These are phyloP conservation scores for Penicillium sp. DNA, from an alignment of 2,329 filamentous ascomycete species.

Conservation along the genomic window DNA sequence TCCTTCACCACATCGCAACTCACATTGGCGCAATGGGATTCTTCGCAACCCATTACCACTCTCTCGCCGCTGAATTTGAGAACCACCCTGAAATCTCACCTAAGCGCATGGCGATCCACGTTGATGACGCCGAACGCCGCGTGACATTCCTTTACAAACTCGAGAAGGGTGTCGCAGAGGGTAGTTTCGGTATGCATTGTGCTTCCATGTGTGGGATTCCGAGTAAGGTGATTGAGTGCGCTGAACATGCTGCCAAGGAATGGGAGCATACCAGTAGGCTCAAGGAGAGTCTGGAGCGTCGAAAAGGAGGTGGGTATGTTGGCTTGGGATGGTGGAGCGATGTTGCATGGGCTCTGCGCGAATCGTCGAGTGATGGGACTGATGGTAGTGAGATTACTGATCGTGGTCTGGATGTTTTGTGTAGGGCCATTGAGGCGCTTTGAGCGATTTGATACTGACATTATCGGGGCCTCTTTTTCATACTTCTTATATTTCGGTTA, in stretches of 20 bases:
- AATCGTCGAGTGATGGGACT: conserved; percentile 44
- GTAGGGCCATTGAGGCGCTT: conserved; percentile 54
- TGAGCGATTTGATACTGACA: conserved; percentile 29
- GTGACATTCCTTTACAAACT: conserved; percentile 97
- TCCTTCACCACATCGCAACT: conserved; percentile 91
- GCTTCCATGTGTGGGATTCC: conserved; percentile 97
- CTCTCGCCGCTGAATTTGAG: conserved; percentile 84
- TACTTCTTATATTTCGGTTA: not conserved
- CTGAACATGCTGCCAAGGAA: conserved; percentile 81
- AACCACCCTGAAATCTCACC: conserved; percentile 82
- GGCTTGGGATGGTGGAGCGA: conserved; percentile 86
- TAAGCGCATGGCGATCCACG: conserved; percentile 90
- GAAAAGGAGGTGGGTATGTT: conserved; percentile 74
- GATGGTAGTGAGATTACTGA: conserved; percentile 51
- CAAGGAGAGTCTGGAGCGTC: conserved; percentile 81
- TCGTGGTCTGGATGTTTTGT: conserved; percentile 55
- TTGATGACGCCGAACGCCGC: conserved; percentile 77
- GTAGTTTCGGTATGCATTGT: conserved; percentile 98
- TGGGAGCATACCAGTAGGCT: conserved; percentile 95
- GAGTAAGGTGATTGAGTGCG: conserved; percentile 73
- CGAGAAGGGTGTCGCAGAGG: conserved; percentile 89
- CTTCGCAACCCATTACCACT: conserved; percentile 98
- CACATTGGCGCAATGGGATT: conserved; percentile 93
- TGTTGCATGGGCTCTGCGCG: conserved; percentile 71
- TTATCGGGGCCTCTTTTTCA: not conserved